Base-by-base conservation (phyloP, 306 rosid genomes). In the Pyrus bretschneideri region DNA sequence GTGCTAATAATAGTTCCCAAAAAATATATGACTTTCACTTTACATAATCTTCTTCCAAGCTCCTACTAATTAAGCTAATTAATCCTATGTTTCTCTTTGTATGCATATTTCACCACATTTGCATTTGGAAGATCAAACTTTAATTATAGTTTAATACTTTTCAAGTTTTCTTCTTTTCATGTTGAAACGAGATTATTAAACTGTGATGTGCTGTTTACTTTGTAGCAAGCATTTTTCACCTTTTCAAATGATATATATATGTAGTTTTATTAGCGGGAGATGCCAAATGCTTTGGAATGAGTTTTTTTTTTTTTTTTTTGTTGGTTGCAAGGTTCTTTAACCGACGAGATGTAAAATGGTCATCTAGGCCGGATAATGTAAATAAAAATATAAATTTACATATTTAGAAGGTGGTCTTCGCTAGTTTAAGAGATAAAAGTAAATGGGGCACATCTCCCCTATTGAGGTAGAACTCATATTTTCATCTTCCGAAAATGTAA, bases 41-140 rank as follows among this genome's bases (percentile, higher is more conserved):
- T 29, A 63, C 11, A 30, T 3, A 15, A 23, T 11, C 18, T 17
- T 63, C 68, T 63, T 63, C 44, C 68, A 30, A 9, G 42, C 42
- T 4, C 44, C 12, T 60, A 25, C 64, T 30, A 52, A 54, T 45
- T 31, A 30, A 54, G 31, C 63, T 60, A 18, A n/a, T 25, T 54
- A 49, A 49, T 49, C 55, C 63, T 70, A 14, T 13, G 38, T 71
- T 9, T 55, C 65, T 25, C 29, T 11, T 9, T 59, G 67, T 72
- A 67, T 23, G 18, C 69, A 27, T 44, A 74, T 74, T 74, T 74
- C 60, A 73, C 77, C 65, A 61, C 30, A 42, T 27, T 11, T 23
- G 22, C 60, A 23, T 30, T 73, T 59, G 76, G 58, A 73, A 73
- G n/a, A 55, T 72, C 76, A 57, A 72, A 58, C 13, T 72, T 19